Evolutionary conservation across 805 yeast species (phyloP).

Genomic region (Saccharomycopsis selenospora): DNA sequence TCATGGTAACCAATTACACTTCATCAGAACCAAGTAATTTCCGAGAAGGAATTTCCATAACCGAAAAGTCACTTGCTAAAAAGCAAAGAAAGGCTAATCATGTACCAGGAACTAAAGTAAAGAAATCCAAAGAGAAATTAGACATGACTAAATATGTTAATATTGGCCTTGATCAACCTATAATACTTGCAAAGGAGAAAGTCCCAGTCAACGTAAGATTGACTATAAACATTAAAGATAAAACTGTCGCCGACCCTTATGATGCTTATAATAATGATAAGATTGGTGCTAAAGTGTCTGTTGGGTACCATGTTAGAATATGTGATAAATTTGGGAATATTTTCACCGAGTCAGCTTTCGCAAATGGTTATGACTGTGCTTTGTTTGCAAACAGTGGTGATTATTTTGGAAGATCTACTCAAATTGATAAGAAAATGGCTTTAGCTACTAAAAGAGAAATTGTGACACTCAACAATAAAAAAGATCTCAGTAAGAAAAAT

Average conservation of each 20-base stretch:
- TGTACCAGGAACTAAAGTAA: slow-evolving; percentile 23
- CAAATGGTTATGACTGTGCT: slow-evolving; percentile 64
- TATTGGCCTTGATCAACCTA: slow-evolving; percentile 53
- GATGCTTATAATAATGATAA: slow-evolving; percentile 55
- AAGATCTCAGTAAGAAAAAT: slow-evolving; percentile 20
- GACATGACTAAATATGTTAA: slow-evolving; percentile 67
- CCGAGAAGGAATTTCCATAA: slow-evolving; percentile 47
- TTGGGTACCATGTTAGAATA: slow-evolving; percentile 70
- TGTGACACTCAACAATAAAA: slow-evolving; percentile 20
- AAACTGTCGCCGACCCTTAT: slow-evolving; percentile 58
- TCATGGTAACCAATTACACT: slow-evolving; percentile 39
- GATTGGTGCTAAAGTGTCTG: slow-evolving; percentile 51
- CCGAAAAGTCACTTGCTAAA: slow-evolving; percentile 23
- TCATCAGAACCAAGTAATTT: slow-evolving; percentile 31
- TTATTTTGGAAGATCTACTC: slow-evolving; percentile 35
- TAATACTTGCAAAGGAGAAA: slow-evolving; percentile 51
- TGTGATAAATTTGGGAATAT: slow-evolving; percentile 53
- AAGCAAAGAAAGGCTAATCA: slow-evolving; percentile 14
- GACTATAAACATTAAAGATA: slow-evolving; percentile 60
- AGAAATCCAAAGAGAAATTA: slow-evolving; percentile 39
- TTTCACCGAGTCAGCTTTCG: slow-evolving; percentile 61
- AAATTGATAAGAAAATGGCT: slow-evolving; percentile 23
- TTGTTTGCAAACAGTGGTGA: slow-evolving; percentile 63
- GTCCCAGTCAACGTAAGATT: slow-evolving; percentile 77
- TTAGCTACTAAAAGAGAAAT: slow-evolving; percentile 28